A percentile compares a stretch with the other conserved stretches of the same genome.
Conservation (phyloP, 768 basidiomycete genomes). For the Hygrophorus russula region DNA sequence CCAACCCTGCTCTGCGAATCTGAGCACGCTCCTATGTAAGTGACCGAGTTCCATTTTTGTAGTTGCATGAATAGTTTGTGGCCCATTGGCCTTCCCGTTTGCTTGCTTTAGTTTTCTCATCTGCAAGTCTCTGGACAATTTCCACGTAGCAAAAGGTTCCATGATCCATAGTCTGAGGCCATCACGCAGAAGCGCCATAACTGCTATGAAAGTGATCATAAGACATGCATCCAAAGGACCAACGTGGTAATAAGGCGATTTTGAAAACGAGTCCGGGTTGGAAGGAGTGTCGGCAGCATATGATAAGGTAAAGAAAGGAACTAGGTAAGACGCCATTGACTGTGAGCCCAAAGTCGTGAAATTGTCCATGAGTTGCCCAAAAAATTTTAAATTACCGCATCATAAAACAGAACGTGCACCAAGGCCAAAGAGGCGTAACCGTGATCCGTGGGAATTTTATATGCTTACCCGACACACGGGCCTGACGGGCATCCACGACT, state of each 20-base stretch:
- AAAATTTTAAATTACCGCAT: no score
- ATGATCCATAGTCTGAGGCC: conserved; percentile 59
- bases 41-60: conserved; percentile 41
- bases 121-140: conserved; percentile 46
- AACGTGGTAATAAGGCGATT: conserved; percentile 57
- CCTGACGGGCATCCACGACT: conserved; percentile 20
- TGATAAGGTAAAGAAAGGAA: conserved; percentile 67
- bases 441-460: no score
- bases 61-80: conserved; percentile 14
- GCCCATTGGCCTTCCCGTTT: conserved; percentile 21
- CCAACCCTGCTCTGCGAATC: conserved; percentile 98
- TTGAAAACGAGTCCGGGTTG: conserved; percentile 59
- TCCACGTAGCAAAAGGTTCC: conserved; percentile 74
- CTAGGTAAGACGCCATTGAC: conserved; percentile 16
- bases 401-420: no score
- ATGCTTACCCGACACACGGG: no score
- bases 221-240: conserved; percentile 75
- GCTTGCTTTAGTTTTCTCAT: conserved; percentile 16
- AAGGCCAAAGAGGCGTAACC: no score
- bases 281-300: conserved; percentile 48
- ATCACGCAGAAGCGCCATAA: conserved; percentile 85
- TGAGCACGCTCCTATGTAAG: conserved; percentile 59
- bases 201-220: conserved; percentile 68
- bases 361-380: no score
- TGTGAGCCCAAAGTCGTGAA: background rate